Percentiles rank a stretch among this genome's conserved stretches.
phyloP scores from a whole-genome alignment of 352 stramenopile genomes.

The Halophytophthora batemanensis region DNA sequence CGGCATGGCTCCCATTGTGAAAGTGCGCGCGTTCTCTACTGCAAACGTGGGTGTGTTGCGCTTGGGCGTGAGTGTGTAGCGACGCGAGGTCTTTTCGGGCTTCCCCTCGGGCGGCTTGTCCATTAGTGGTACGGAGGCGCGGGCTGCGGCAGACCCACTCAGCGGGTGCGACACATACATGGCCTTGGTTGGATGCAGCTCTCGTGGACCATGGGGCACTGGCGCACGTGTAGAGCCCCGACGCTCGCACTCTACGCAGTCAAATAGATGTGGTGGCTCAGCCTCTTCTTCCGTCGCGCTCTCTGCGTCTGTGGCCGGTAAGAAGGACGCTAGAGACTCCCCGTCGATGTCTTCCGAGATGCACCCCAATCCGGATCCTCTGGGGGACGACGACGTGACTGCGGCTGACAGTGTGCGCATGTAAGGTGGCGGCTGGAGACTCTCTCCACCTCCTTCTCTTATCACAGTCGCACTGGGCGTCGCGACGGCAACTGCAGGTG shows the following conservation, averaged over 20 bases:
- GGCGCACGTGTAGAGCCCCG: constrained; percentile 23
- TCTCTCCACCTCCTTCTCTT: not conserved
- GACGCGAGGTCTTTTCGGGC: constrained; percentile 19
- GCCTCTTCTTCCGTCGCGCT: constrained; percentile 20
- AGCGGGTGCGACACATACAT: constrained; percentile 65
- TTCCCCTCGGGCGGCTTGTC: constrained; percentile 14
- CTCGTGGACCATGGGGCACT: constrained; percentile 48
- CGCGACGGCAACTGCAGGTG: not conserved
- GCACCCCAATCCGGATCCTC: no score
- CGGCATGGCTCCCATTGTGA: constrained; percentile 31
- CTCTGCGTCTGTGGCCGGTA: constrained; percentile 1
- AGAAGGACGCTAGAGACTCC: not conserved
- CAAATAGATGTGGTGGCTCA: constrained; percentile 48
- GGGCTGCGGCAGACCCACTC: constrained; percentile 15
- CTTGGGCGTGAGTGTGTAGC: constrained; percentile 38
- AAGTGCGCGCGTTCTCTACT: constrained; percentile 27
- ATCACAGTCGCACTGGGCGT: not conserved
- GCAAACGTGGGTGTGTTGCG: constrained; percentile 25
- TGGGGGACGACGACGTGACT: no score
- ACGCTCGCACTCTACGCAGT: constrained; percentile 51
- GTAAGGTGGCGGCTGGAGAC: constrained; percentile 1
- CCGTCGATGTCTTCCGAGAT: constrained; percentile 5
- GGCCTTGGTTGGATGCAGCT: constrained; percentile 65
- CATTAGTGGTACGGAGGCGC: constrained; percentile 7
- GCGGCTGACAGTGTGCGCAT: constrained; percentile 13